Percentiles rank a stretch among this genome's conserved stretches.
phyloP scores from a whole-genome alignment of 805 yeast species.

The Wickerhamiella brachini region DNA sequence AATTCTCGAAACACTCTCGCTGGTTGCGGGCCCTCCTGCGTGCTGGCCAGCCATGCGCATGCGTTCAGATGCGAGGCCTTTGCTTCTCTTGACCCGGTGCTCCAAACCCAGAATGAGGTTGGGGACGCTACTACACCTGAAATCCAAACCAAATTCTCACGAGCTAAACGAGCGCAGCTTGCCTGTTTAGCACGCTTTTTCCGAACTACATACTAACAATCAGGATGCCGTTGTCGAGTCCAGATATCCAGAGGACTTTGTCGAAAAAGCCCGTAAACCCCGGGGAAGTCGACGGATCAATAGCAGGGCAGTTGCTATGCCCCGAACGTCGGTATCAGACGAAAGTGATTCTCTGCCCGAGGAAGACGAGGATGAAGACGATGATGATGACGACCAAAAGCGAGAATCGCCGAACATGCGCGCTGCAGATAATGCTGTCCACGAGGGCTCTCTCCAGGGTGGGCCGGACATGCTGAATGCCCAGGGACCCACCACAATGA shows the following conservation, averaged over 20 bases:
- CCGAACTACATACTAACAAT: conserved; percentile 3
- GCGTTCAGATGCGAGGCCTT: too few species aligned
- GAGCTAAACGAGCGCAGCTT: too few species aligned
- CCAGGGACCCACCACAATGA: neutral
- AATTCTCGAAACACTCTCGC: too few species aligned
- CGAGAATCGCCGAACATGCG: neutral
- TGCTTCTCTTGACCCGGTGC: too few species aligned
- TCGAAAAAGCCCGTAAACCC: neutral
- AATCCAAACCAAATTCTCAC: too few species aligned
- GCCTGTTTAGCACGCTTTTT: too few species aligned
- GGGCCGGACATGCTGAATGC: neutral
- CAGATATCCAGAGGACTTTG: conserved; percentile 18
- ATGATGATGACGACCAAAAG: conserved; percentile 12
- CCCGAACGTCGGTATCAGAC: neutral
- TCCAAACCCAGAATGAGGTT: too few species aligned
- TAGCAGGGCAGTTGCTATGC: neutral
- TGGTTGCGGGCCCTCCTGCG: too few species aligned
- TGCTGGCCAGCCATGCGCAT: too few species aligned
- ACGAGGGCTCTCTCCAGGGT: neutral
- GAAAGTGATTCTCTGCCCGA: conserved; percentile 1
- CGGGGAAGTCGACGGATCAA: neutral
- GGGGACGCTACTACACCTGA: too few species aligned
- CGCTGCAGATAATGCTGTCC: neutral
- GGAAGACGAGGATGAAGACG: conserved; percentile 12
- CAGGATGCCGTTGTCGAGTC: conserved; percentile 19